These are phyloP conservation scores for Myxozyma sirexii DNA, from an alignment of 805 yeast genomes.

Conservation along the genomic window DNA sequence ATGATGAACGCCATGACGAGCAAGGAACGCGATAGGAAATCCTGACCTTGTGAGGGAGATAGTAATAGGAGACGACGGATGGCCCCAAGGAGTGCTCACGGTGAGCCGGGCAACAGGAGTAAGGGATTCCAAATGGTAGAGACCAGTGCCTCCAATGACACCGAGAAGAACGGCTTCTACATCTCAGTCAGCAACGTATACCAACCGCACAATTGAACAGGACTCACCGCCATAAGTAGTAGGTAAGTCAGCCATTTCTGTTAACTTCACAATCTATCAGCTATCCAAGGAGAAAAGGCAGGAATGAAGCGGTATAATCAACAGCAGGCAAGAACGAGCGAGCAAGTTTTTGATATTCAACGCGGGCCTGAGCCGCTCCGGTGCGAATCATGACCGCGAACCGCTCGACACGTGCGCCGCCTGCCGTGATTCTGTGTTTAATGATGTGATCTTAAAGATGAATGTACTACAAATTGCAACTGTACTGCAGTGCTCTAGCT, in stretches of 20 bases:
- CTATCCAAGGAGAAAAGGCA: background rate
- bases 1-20: conserved; percentile 92
- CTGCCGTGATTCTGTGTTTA: too few species aligned
- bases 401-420: background rate
- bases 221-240: conserved; percentile 36
- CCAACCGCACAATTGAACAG: background rate
- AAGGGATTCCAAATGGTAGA: conserved; percentile 79
- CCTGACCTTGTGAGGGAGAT: conserved; percentile 77
- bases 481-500: too few species aligned
- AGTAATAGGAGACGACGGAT: conserved; percentile 91
- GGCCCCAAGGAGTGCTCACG: conserved; percentile 95
- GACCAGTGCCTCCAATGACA: conserved; percentile 97
- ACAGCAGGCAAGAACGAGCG: background rate
- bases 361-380: conserved; percentile 2
- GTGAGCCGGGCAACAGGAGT: conserved; percentile 83
- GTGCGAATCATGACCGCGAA: conserved; percentile 1
- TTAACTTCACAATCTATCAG: background rate
- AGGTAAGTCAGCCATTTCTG: conserved; percentile 30
- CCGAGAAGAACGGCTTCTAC: conserved; percentile 77
- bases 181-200: background rate
- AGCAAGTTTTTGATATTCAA: background rate
- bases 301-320: background rate
- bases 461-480: too few species aligned
- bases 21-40: conserved; percentile 87
- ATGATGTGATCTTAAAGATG: too few species aligned